Evolutionary conservation across 1,284 basidiomycete genomes (phyloP), one percentile per base, ranked within the genome.

Genomic region (Cryptococcus deneoformans): DNA sequence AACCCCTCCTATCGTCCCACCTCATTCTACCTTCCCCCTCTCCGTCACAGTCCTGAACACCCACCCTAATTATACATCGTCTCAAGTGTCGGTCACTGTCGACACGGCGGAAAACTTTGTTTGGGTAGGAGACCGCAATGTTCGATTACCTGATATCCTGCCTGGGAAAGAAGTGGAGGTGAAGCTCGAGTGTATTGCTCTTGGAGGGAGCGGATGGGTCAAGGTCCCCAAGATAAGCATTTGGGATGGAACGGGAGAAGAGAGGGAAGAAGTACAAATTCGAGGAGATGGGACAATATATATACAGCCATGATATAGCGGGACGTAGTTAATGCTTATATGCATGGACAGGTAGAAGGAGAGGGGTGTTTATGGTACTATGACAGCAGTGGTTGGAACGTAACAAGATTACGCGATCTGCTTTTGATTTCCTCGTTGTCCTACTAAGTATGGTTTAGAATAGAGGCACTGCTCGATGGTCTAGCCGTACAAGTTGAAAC

Each of bases 41-140:
- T 42, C 44, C 8, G 59, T 78, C 11, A 50, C 58, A 5, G 54
- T 78, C 42, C 46, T 60, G 35, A 78, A 78, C 55, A 59, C 69
- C 10, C 75, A 78, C 53, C 69, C 72, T 2, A 62, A 68, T 7
- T 52, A 62, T 5, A 37, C 62, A 0, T 65, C 68, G 2, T 39
- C 66, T 5, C 56, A 61, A 20, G n/a, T 47, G 3, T 47, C 61
- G 6, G 53, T 77, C 3, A 58, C 67, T 8, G 62, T 67, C 12
- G 70, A 76, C 29, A 71, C 72, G n/a, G 62, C 69, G 11, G 72
- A 77, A 6, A 61, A 61, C 0, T 77, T 77, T 52, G 73, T 74
- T 1, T 78, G 73, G 73, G 51, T 58, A 8, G 77, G 76, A 1
- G 57, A 63, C 46, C 62, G 73, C 8, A 58, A 60, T 7, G 55